These are phyloP conservation scores for Cytospora paraplurivora DNA, from an alignment of 2,329 filamentous ascomycete species.

Conservation along the genomic window DNA sequence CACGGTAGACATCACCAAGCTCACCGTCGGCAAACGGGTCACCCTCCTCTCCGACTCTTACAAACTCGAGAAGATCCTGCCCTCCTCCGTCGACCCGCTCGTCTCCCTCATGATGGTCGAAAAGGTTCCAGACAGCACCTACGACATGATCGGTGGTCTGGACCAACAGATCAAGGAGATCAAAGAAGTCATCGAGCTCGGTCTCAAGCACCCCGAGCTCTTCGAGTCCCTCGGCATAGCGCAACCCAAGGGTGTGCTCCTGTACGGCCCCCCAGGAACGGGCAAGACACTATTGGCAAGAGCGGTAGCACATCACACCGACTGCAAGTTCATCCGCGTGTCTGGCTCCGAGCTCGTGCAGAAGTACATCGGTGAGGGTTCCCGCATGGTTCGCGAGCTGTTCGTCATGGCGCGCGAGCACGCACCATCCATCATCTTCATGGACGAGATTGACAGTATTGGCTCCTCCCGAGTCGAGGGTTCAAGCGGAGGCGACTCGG, in stretches of 20 bases:
- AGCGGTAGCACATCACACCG: slow-evolving; percentile 96
- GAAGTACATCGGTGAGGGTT: slow-evolving; percentile 98
- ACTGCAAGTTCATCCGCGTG: slow-evolving; percentile 98
- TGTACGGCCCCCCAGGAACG: slow-evolving; percentile 95
- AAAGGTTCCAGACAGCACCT: slow-evolving; percentile 98
- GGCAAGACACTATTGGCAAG: slow-evolving; percentile 94
- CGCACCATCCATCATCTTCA: slow-evolving; percentile 98
- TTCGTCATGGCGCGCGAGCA: slow-evolving; percentile 99
- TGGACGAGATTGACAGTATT: slow-evolving; percentile 99
- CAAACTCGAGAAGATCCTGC: slow-evolving; percentile 98
- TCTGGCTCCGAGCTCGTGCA: slow-evolving; percentile 95
- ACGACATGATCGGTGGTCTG: slow-evolving; percentile 99
- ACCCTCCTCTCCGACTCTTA: slow-evolving; percentile 96
- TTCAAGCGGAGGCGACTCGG: slow-evolving; percentile 91
- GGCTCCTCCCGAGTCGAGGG: slow-evolving; percentile 96
- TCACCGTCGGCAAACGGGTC: slow-evolving; percentile 96
- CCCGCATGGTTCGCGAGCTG: slow-evolving; percentile 95
- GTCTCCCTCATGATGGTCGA: slow-evolving; percentile 99
- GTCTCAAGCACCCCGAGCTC: slow-evolving; percentile 95
- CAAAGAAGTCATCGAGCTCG: slow-evolving; percentile 99
- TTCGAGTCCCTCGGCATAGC: slow-evolving; percentile 99
- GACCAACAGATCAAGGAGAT: slow-evolving; percentile 99
- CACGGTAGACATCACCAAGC: slow-evolving; percentile 89
- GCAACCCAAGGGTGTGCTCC: slow-evolving; percentile 93
- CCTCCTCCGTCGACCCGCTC: slow-evolving; percentile 95